These are phyloP conservation scores for Tilletia caries DNA, from an alignment of 1,284 basidiomycete species.

Conservation along the genomic window DNA sequence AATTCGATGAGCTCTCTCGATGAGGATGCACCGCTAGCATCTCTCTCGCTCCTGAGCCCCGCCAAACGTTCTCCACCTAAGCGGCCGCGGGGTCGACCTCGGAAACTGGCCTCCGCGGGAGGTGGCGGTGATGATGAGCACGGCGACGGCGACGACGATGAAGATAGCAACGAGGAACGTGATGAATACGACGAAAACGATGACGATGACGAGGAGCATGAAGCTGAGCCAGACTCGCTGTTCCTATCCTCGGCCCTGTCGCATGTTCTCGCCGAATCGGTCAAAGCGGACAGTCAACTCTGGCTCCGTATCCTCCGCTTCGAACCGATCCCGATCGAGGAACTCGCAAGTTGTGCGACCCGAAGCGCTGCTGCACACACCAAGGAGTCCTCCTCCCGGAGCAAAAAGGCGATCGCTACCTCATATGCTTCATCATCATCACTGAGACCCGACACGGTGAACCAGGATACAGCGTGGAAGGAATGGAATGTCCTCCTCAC, in stretches of 20 bases:
- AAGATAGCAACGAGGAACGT: not conserved
- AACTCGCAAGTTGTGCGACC: not conserved
- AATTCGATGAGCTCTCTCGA: not conserved
- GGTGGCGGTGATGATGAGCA: not conserved
- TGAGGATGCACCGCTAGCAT: not conserved
- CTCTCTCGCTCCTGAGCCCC: not conserved
- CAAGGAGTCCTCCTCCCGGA: not conserved
- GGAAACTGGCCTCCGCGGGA: not conserved
- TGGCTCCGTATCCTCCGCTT: constrained; percentile 5
- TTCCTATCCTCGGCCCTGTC: not conserved
- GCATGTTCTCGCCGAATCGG: not conserved
- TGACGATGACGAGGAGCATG: not conserved
- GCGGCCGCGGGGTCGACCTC: not conserved
- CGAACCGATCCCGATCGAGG: constrained; percentile 9
- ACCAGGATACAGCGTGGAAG: not conserved
- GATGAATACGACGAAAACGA: not conserved
- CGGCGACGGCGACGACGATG: not conserved
- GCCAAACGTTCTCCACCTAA: not conserved
- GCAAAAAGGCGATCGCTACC: too few species aligned
- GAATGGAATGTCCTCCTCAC: constrained; percentile 4
- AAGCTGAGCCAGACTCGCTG: constrained; percentile 4
- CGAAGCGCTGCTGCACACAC: not conserved
- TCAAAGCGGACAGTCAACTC: not conserved
- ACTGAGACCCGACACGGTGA: not conserved
- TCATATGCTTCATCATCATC: not conserved